A percentile compares a stretch with the other conserved stretches of the same genome.
These are phyloP conservation scores for Ascomycota sp. DNA, from an alignment of 2,329 filamentous ascomycete genomes.

Conservation along the genomic window DNA sequence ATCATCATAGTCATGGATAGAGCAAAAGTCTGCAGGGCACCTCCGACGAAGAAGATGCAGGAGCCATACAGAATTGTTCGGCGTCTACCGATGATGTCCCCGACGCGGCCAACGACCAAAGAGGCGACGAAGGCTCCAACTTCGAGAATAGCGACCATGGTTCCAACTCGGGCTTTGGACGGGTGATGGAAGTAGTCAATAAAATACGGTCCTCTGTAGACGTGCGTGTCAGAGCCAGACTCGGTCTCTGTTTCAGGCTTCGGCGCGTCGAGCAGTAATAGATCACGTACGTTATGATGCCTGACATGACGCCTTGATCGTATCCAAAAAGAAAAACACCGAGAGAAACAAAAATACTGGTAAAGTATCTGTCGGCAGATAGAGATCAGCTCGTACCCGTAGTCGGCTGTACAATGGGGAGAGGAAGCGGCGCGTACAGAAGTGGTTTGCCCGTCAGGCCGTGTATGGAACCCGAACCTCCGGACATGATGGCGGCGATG, in stretches of 20 bases:
- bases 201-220: slow-evolving; percentile 58
- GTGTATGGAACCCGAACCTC: slow-evolving; percentile 53
- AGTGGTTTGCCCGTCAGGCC: slow-evolving; percentile 90
- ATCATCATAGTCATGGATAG: slow-evolving; percentile 78
- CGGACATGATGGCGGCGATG: slow-evolving; percentile 69
- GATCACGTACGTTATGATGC: slow-evolving; percentile 34
- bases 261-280: too few relatives aligned
- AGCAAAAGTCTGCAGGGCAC: slow-evolving; percentile 63
- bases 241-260: not conserved
- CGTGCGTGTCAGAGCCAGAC: not conserved
- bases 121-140: slow-evolving; percentile 83
- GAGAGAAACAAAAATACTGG: slow-evolving; percentile 70
- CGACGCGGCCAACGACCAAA: slow-evolving; percentile 62
- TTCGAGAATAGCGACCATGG: slow-evolving; percentile 93
- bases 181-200: slow-evolving; percentile 84
- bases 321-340: slow-evolving; percentile 79
- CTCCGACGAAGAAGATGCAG: slow-evolving; percentile 64
- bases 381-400: slow-evolving; percentile 3
- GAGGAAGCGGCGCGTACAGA: slow-evolving; percentile 33
- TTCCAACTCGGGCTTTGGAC: slow-evolving; percentile 67
- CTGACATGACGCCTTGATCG: slow-evolving; percentile 77
- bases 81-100: slow-evolving; percentile 74
- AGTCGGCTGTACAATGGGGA: not conserved
- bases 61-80: slow-evolving; percentile 87
- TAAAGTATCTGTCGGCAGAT: slow-evolving; percentile 50